Conservation (phyloP, 1,284 basidiomycete species). For the Rhizoctonia solani region DNA sequence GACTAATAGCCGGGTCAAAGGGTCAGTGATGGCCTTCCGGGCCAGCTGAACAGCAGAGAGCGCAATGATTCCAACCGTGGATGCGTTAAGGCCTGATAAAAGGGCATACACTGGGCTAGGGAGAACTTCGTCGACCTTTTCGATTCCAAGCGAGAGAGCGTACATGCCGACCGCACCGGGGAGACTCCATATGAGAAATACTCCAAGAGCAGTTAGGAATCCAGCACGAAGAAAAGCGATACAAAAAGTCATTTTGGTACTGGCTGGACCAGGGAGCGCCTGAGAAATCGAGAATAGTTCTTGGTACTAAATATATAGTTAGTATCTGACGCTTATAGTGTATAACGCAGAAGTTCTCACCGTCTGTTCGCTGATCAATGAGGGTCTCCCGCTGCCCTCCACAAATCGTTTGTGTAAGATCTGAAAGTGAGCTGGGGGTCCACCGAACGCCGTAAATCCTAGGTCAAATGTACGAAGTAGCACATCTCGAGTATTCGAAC, state of each 20-base stretch:
- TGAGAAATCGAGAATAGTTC: slow-evolving; percentile 53
- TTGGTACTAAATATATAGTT: slow-evolving; percentile 7
- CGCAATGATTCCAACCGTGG: slow-evolving; percentile 61
- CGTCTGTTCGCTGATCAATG: slow-evolving; percentile 37
- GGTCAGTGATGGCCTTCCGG: slow-evolving; percentile 55
- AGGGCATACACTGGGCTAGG: slow-evolving; percentile 57
- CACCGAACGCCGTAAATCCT: slow-evolving; percentile 40
- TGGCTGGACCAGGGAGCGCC: slow-evolving; percentile 51
- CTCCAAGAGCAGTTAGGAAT: slow-evolving; percentile 46
- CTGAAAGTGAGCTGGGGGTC: slow-evolving; percentile 39
- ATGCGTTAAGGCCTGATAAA: slow-evolving; percentile 60
- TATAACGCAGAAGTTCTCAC: too few relatives aligned
- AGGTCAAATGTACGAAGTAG: slow-evolving; percentile 36
- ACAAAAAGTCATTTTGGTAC: slow-evolving; percentile 49
- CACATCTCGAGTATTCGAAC: too few relatives aligned
- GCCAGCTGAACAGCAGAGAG: slow-evolving; percentile 59
- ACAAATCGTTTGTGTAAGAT: slow-evolving; percentile 39
- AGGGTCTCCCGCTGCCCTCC: slow-evolving; percentile 16
- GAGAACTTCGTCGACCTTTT: slow-evolving; percentile 51
- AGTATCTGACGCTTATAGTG: neutral
- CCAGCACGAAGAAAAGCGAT: slow-evolving; percentile 48
- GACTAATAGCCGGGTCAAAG: slow-evolving; percentile 54
- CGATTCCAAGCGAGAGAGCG: slow-evolving; percentile 54
- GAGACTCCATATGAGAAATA: slow-evolving; percentile 49
- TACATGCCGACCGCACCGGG: slow-evolving; percentile 60